Evolutionary conservation across 176 grass and related monocot species (phyloP).

Genomic region (Musa troglodytarum): DNA sequence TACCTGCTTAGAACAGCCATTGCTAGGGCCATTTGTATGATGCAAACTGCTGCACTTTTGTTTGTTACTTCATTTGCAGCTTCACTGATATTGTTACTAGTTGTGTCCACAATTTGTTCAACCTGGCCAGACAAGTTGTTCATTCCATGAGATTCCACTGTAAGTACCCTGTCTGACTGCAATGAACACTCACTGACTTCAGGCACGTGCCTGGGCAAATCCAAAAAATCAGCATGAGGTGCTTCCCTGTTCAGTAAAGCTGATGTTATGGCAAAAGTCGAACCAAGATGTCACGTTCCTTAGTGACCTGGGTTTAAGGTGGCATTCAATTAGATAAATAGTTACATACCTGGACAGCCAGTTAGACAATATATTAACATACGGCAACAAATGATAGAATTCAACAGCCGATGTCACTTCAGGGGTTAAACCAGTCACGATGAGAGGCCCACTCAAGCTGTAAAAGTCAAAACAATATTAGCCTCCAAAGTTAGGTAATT

Average conservation of each 20-base stretch:
- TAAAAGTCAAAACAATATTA: not conserved
- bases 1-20: no score
- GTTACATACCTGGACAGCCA: conserved; percentile 33
- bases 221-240: conserved; percentile 11
- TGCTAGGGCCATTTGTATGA: not conserved
- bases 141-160: no score
- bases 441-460: conserved; percentile 44
- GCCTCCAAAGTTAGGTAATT: not conserved
- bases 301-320: not conserved
- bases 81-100: not conserved
- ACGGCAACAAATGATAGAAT: conserved; percentile 48
- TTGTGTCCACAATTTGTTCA: not conserved
- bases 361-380: conserved; percentile 32
- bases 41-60: not conserved
- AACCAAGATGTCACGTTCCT: not conserved
- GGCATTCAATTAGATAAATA: not conserved
- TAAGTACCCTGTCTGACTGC: no score
- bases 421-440: conserved; percentile 14
- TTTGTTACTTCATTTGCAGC: not conserved
- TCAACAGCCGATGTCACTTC: conserved; percentile 36
- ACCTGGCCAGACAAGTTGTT: not conserved
- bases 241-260: conserved; percentile 24
- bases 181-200: conserved; percentile 1
- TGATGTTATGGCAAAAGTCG: not conserved
- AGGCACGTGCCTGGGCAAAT: conserved; percentile 1